phyloP scores from a whole-genome alignment of 2,329 filamentous ascomycete genomes.

The Fusarium pseudograminearum region DNA sequence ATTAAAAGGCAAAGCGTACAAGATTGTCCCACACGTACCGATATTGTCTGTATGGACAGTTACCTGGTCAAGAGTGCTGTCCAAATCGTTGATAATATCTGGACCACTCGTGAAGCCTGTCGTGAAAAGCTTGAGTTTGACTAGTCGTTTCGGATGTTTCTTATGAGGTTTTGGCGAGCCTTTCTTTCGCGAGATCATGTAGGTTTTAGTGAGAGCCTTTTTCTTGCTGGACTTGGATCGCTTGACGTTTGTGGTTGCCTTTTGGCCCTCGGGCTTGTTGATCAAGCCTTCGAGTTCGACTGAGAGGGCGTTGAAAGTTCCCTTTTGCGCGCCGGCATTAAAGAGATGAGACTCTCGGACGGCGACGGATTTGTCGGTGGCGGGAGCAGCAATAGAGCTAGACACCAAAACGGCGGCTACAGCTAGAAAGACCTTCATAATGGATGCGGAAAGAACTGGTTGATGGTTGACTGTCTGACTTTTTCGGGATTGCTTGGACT shows the following conservation, averaged over 20 bases:
- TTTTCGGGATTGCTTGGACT: background rate
- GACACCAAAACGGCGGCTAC: background rate
- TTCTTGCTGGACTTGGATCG: background rate
- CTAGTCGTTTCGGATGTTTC: background rate
- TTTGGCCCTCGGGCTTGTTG: background rate
- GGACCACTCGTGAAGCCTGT: conserved; percentile 6
- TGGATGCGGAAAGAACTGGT: accelerated
- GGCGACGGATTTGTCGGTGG: background rate
- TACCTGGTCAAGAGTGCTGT: conserved; percentile 5
- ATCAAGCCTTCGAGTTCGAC: background rate
- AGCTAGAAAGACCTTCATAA: conserved; percentile 7
- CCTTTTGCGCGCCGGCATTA: background rate
- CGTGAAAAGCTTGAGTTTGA: background rate
- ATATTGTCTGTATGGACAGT: background rate
- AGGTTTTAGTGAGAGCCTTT: background rate
- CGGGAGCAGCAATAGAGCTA: conserved; percentile 4
- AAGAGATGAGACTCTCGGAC: conserved; percentile 2
- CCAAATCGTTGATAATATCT: background rate
- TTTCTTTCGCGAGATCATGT: background rate
- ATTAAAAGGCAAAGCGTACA: background rate
- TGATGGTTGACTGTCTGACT: background rate
- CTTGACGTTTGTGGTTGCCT: background rate
- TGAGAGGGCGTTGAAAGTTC: background rate
- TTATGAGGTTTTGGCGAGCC: background rate
- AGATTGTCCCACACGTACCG: background rate